Percentiles rank a stretch among this genome's conserved stretches.
Conservation (phyloP, 148 eudicot species). For the Polygonum aviculare region DNA sequence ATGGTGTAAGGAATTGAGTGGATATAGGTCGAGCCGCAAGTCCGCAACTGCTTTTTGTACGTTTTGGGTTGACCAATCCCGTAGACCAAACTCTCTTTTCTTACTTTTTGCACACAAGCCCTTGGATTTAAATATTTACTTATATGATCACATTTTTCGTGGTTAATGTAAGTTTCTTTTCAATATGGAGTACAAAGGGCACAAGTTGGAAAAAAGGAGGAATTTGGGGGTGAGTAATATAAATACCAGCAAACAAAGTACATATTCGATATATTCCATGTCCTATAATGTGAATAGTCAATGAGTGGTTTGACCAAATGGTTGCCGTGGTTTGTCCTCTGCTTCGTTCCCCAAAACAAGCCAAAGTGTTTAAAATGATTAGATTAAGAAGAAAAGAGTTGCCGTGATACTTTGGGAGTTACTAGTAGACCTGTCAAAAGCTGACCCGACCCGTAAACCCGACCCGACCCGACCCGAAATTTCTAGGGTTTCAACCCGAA, state of each 20-base stretch:
- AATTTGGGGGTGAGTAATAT: not conserved
- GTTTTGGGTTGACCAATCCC: not conserved
- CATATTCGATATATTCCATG: not conserved
- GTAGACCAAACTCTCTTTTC: not conserved
- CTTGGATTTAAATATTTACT: not conserved
- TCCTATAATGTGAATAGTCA: not conserved
- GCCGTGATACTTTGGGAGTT: slow-evolving; percentile 34
- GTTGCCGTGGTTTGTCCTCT: slow-evolving; percentile 8
- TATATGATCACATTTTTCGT: too few species aligned
- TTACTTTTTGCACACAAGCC: not conserved
- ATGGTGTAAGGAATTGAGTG: not conserved
- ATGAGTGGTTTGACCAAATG: slow-evolving; percentile 4
- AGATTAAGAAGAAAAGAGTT: slow-evolving; percentile 7
- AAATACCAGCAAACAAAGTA: not conserved
- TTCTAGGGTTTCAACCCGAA: too few species aligned
- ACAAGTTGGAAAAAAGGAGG: not conserved
- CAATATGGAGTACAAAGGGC: not conserved
- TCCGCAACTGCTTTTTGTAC: not conserved
- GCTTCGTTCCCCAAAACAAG: slow-evolving; percentile 13
- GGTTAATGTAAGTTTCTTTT: too few species aligned
- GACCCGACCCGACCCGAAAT: too few species aligned
- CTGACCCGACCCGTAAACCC: too few species aligned
- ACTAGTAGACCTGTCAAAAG: too few species aligned
- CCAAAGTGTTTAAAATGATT: not conserved
- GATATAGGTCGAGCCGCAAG: not conserved